Base-by-base conservation (phyloP, 2,329 filamentous ascomycete genomes). In the Decorospora gaudefroyi region DNA sequence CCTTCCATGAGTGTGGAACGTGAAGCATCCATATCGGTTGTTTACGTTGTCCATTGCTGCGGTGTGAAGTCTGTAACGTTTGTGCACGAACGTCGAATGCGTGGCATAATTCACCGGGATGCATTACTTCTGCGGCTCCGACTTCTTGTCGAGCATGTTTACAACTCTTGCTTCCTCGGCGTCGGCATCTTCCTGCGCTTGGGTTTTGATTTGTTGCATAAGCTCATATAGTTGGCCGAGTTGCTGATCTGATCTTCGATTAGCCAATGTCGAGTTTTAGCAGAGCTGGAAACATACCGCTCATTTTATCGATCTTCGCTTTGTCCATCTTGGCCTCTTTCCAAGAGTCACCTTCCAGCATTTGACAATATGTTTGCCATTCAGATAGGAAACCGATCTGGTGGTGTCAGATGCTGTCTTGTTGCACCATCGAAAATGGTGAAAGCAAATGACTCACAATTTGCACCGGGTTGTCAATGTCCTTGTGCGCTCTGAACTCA, bases 371-470 rank as follows among this genome's bases (percentile, higher is more conserved):
- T 38, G 89, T 75, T 71, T 99, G 93, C 92, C 92, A 99, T 71
- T 97, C 91, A 0, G 88, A 92, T 58, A 99, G 78, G 70, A 99
- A 99, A 1, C 92, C 93, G 61, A 97, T 90, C 90, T 95, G n/a
- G 9, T 4, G 30, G 35, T 30, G 29, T 61, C 25, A 60, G 35
- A 19, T 31, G 19, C 22, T 21, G 19, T 15, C 23, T 12, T 18
- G 18, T 39, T 25, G 12, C 18, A 16, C 3, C 26, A 19, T 23
- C 19, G 23, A 19, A 33, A n/a, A 3, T 15, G 3, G 10, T 31
- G 3, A 7, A 9, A 17, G n/a, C 12, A 22, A 13, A 18, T n/a
- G n/a, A 69, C 83, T 51, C 77, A 95, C 90, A 72, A 99, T 83
- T 67, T 97, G 92, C 17, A 89, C 82, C 0, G 93, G 91, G 63